Evolutionary conservation across 306 rosid species (phyloP), one percentile per base, ranked within the genome.

Genomic region (Cicer pinnatifidum): DNA sequence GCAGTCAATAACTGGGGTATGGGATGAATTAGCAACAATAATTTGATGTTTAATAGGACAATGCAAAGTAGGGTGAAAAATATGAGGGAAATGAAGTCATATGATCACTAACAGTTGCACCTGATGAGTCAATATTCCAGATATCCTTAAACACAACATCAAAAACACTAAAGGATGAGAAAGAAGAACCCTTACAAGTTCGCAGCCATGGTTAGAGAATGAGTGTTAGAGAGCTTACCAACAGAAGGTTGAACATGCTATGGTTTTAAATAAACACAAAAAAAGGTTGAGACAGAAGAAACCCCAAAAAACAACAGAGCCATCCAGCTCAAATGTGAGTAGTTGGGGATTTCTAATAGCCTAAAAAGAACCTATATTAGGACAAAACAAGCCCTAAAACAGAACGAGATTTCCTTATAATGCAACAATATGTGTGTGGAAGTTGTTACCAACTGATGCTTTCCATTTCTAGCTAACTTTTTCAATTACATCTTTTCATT

Each of bases 391-490:
- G 13, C 62, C 62, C 38, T 28, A 56, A 51, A 56, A 20, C 38
- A 20, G 38, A 54, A 19, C 7, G n/a, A 19, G 1, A 20, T 56
- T 56, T 19, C 62, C 13, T n/a, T 56, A 7, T 52, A 19, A 9
- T 56, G 23, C 62, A 56, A 56, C 62, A 56, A 56, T 33, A 7
- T 58, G 43, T 6, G 33, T 53, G 33, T 53, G 9, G 28, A 58
- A 58, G 39, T 58, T 58, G 11, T 20, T 16, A 20, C 13, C 67
- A 56, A 10, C 4, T 52, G 38, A 16, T 10, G 67, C 76, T 20
- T 71, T 54, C 39, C 44, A 53, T 56, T 71, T 71, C 44, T 33
- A 23, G 43, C 23, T 5, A 15, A 13, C 35, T 61, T 38, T 38
- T 46, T 46, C 72, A 46, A 8, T 48, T 46, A 20, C 33, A 40